These are phyloP conservation scores for Cladosporium sp. DNA, from an alignment of 2,329 filamentous ascomycete species.

Conservation along the genomic window DNA sequence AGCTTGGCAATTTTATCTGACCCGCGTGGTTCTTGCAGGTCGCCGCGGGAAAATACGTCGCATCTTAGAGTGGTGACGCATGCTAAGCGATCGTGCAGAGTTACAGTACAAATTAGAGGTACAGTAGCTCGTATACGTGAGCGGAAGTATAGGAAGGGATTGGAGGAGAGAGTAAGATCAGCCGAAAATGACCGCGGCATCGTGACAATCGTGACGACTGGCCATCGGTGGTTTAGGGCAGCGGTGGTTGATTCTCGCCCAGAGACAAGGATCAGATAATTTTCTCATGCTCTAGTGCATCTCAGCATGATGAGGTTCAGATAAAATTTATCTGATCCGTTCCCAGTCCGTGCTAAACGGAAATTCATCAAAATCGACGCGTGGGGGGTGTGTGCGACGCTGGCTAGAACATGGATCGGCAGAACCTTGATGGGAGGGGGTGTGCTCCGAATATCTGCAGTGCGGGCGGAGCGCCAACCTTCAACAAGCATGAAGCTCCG, in stretches of 20 bases:
- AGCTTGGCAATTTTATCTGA: conserved; percentile 21
- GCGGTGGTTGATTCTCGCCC: background rate
- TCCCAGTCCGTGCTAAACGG: conserved; percentile 6
- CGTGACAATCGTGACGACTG: background rate
- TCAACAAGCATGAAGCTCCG: conserved; percentile 6
- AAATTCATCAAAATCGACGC: conserved; percentile 7
- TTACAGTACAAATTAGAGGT: background rate
- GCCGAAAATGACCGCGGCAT: background rate
- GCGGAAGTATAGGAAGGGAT: conserved; percentile 11
- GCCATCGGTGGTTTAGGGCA: background rate
- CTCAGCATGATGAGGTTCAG: conserved; percentile 13
- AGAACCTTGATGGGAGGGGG: conserved; percentile 11
- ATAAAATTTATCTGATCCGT: conserved; percentile 21
- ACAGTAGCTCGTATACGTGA: conserved; percentile 1
- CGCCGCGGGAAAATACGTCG: conserved; percentile 5
- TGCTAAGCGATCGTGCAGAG: conserved; percentile 18
- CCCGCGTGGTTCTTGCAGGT: conserved; percentile 1
- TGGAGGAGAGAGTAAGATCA: background rate
- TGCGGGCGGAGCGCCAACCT: background rate
- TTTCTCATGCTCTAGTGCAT: conserved; percentile 1
- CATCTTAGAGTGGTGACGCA: conserved; percentile 10
- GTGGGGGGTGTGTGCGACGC: background rate
- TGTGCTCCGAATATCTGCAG: conserved; percentile 16
- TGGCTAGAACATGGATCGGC: conserved; percentile 11
- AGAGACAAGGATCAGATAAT: conserved; percentile 16